phyloP scores from a whole-genome alignment of 2,329 filamentous ascomycete species.

The Aureobasidium sp. region DNA sequence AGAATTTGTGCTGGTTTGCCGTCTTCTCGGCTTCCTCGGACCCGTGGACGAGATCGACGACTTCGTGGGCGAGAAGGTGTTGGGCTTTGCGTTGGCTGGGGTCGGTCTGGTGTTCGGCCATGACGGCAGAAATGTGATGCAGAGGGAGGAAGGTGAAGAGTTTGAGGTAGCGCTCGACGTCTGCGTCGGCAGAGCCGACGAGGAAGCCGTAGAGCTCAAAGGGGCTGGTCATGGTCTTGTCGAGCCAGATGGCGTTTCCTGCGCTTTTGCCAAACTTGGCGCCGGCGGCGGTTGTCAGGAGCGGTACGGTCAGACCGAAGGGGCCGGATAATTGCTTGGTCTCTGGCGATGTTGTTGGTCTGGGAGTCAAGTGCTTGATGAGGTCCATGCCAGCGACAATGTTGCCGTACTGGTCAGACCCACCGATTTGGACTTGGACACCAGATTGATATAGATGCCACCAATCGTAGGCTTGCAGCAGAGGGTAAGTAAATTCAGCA shows the following conservation, averaged over 20 bases:
- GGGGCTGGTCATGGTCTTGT: constrained; percentile 67
- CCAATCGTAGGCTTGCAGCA: constrained; percentile 96
- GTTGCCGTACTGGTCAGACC: constrained; percentile 94
- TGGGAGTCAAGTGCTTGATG: constrained; percentile 58
- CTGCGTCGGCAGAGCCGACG: constrained; percentile 69
- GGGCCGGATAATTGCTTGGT: constrained; percentile 43
- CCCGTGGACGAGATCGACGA: constrained; percentile 75
- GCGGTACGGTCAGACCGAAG: constrained; percentile 81
- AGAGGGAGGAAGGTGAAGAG: constrained; percentile 85
- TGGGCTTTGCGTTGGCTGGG: constrained; percentile 72
- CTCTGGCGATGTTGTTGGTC: constrained; percentile 40
- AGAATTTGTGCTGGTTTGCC: constrained; percentile 44
- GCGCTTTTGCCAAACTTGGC: constrained; percentile 93
- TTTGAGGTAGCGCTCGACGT: constrained; percentile 75
- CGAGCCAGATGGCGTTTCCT: constrained; percentile 91
- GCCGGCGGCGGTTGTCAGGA: constrained; percentile 78
- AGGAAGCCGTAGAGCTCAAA: constrained; percentile 92
- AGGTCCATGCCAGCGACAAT: constrained; percentile 85
- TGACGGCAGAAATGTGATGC: constrained; percentile 57
- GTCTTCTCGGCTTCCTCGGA: constrained; percentile 55
- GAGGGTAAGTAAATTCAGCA: constrained; percentile 85
- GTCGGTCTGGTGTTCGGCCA: constrained; percentile 60
- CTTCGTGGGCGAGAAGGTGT: constrained; percentile 73
- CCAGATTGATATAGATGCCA: constrained; percentile 72
- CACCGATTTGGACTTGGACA: constrained; percentile 83